A percentile compares a stretch with the other conserved stretches of the same genome.
phyloP scores from a whole-genome alignment of 1,284 basidiomycete genomes.

The Rhodotorula sp. region DNA sequence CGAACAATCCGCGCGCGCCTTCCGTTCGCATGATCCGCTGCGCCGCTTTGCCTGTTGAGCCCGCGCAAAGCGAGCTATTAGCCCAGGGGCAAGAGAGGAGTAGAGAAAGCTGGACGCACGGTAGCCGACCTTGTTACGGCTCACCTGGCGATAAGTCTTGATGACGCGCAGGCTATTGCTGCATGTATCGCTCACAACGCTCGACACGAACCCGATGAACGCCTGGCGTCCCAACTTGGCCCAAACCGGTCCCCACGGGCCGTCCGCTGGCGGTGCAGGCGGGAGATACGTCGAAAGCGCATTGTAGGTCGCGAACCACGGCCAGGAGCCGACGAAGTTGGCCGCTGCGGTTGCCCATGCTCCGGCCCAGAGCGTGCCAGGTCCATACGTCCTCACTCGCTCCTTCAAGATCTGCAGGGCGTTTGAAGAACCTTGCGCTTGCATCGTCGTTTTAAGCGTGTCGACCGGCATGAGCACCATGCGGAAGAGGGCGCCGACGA shows the following conservation, averaged over 20 bases:
- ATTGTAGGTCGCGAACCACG: slow-evolving; percentile 64
- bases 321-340: slow-evolving; percentile 87
- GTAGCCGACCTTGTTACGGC: slow-evolving; percentile 74
- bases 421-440: slow-evolving; percentile 69
- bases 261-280: slow-evolving; percentile 44
- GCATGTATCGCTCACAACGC: slow-evolving; percentile 73
- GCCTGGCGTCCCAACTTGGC: slow-evolving; percentile 69
- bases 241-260: too few species aligned
- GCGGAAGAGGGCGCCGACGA: slow-evolving; percentile 64
- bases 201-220: slow-evolving; percentile 80
- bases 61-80: not conserved
- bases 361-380: slow-evolving; percentile 73
- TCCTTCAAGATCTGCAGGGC: slow-evolving; percentile 65
- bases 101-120: slow-evolving; percentile 44
- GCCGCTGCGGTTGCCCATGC: slow-evolving; percentile 83
- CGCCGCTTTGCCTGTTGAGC: slow-evolving; percentile 57
- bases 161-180: slow-evolving; percentile 85
- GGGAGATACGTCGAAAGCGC: slow-evolving; percentile 67
- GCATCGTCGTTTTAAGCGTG: slow-evolving; percentile 66
- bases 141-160: slow-evolving; percentile 87
- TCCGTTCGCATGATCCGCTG: slow-evolving; percentile 64
- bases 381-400: slow-evolving; percentile 70
- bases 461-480: slow-evolving; percentile 73
- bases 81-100: not conserved
- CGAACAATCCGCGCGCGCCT: slow-evolving; percentile 67